Base-by-base conservation (phyloP, 805 yeast genomes). In the Pichia cabralensis region DNA sequence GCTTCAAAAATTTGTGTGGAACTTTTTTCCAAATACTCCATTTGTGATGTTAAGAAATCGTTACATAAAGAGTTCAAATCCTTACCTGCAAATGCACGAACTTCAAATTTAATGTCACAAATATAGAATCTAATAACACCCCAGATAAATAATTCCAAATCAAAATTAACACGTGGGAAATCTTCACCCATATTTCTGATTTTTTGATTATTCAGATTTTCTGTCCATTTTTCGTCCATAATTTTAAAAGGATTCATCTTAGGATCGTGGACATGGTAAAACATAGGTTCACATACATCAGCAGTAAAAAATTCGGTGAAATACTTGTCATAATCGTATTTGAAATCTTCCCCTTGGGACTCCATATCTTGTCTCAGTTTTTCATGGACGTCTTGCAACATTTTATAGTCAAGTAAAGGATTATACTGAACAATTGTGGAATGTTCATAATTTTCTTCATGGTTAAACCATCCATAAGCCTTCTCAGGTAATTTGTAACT, bases 221-320 rank as follows among this genome's bases (percentile, higher is more conserved):
- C 49, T 6, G 60, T 53, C 39, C 40, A 53, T 33, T 43, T 48
- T 27, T 48, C 44, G 5, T 52, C 46, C 25, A 50, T 42, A 23
- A 55, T 54, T 19, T 44, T 51, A 64, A 71, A 69, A 2, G 76
- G 76, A 46, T 71, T 64, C 48, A 71, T 61, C 51, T 71, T 71
- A 14, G 76, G 76, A 49, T 60, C 68, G 49, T 71, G 73, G 21
- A 73, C 69, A 43, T 71, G 77, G 30, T 43, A 71, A 28, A 58
- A 55, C 32, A 58, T 39, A 29, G 51, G 55, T 29, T 49, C 47
- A 1, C 57, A 50, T 35, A 49, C 52, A 10, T 44, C 42, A 14
- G 54, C 46, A 15, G 45, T 42, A 44, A 57, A 57, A 28, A 33
- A 43, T 28, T 49, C 39, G 12, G 46, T 39, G 40, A 41, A 52